phyloP scores from a whole-genome alignment of 2,329 filamentous ascomycete genomes.

The Pseudocercospora cruenta region DNA sequence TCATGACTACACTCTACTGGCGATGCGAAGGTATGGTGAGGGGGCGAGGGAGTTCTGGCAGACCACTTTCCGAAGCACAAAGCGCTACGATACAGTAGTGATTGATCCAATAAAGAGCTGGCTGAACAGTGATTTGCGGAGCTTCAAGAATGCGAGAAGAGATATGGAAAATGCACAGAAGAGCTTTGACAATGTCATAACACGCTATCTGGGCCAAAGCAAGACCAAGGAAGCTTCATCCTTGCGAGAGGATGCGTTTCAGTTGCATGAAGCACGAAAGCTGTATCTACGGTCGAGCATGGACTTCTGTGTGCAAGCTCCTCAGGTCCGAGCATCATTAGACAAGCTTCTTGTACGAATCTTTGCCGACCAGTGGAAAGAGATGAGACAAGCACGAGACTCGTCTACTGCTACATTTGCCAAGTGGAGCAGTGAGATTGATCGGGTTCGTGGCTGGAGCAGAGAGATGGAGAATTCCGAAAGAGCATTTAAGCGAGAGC shows the following conservation, averaged over 20 bases:
- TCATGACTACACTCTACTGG: conserved; percentile 90
- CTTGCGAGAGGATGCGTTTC: conserved; percentile 91
- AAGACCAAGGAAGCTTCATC: conserved; percentile 94
- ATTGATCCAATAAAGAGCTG: conserved; percentile 83
- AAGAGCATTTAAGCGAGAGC: conserved; percentile 76
- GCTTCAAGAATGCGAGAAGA: conserved; percentile 82
- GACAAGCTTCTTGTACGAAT: conserved; percentile 85
- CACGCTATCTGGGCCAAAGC: conserved; percentile 79
- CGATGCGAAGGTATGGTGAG: conserved; percentile 82
- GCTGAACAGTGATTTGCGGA: conserved; percentile 74
- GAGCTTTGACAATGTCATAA: conserved; percentile 77
- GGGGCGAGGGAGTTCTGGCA: conserved; percentile 87
- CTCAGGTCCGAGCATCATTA: conserved; percentile 79
- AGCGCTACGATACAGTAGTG: conserved; percentile 74
- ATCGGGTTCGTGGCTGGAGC: conserved; percentile 88
- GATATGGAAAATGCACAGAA: conserved; percentile 79
- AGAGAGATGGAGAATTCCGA: conserved; percentile 94
- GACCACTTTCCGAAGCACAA: conserved; percentile 72
- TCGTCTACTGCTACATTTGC: conserved; percentile 63
- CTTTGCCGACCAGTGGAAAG: conserved; percentile 84
- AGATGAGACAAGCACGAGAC: conserved; percentile 75
- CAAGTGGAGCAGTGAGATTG: conserved; percentile 78
- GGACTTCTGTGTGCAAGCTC: conserved; percentile 88
- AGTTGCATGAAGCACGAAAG: conserved; percentile 89
- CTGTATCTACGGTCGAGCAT: conserved; percentile 88